Evolutionary conservation across 306 rosid genomes (phyloP).

Genomic region (Trifolium subterraneum): DNA sequence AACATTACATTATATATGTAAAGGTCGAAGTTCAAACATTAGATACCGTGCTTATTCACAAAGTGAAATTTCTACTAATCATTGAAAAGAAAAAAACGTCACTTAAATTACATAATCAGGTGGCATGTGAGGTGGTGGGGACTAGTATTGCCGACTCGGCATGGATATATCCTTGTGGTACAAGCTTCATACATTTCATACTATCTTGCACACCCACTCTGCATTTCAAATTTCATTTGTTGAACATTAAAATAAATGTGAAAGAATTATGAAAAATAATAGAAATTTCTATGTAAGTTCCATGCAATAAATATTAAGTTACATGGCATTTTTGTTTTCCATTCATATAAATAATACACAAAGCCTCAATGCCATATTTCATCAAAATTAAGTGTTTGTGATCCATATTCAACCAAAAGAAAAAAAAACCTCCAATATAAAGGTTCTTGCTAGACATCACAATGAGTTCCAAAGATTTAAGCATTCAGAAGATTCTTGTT

Average conservation of each 20-base stretch:
- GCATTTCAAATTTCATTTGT: background rate
- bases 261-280: background rate
- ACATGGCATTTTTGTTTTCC: too few relatives aligned
- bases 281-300: constrained; percentile 24
- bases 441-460: background rate
- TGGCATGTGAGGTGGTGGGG: too few relatives aligned
- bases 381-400: background rate
- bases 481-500: background rate
- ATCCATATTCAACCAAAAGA: background rate
- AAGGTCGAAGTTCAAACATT: too few relatives aligned
- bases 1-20: too few relatives aligned
- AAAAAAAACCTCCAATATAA: background rate
- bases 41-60: too few relatives aligned
- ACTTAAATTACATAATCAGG: too few relatives aligned
- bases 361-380: background rate
- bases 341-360: constrained; percentile 13
- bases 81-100: too few relatives aligned
- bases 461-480: constrained; percentile 24
- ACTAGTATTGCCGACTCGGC: background rate
- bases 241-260: background rate
- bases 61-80: too few relatives aligned
- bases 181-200: background rate
- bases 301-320: background rate
- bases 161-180: background rate
- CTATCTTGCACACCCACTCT: background rate